Evolutionary conservation across 768 basidiomycete species (phyloP), one percentile per base, ranked within the genome.

Genomic region (Trametes cinnabarina): DNA sequence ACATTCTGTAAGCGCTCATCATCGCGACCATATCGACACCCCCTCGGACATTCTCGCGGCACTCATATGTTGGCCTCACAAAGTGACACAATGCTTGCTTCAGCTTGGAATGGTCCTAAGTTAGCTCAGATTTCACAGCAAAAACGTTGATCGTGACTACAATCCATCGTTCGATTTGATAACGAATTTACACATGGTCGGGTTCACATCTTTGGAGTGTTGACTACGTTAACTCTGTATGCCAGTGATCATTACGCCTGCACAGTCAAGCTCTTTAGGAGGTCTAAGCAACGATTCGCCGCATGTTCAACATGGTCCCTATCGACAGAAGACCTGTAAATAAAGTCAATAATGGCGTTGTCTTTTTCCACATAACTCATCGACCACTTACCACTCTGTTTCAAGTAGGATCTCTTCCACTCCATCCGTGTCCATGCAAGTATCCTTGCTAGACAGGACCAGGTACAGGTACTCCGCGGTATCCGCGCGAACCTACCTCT

Each of bases 391-490:
- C 92, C 92, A 94, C 71, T 88, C 87, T 22, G 92, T 92, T 69
- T 94, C 88, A 25, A 94, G 73, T 39, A 94, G 70, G 12, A 89
- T 68, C 14, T 86, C 82, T 66, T 92, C 90, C 1, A 82, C 77
- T 37, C 80, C 82, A 35, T 86, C 85, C 9, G 83, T 84, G 15
- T 90, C 88, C 55, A 77, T 71, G 0, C 79, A 84, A 9, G 88
- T 66, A 62, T 91, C 90, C 44, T 78, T 78, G 63, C 83, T 83
- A 68, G 93, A 90, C 34, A 95, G 71, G 15, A 83, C 78, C 25
- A 92, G 74, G 67, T 94, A 97, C 8, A 97, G 70, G 61, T 88
- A 83, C 70, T 96, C 94, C 3, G 92, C 90, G 1, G 90, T 85
- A 58, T 86, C 84, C 10, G 85, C 79, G 54, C 94, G 86, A 55